Evolutionary conservation across 805 yeast species (phyloP), one percentile per base, ranked within the genome.

Genomic region (Starmerella stellata): DNA sequence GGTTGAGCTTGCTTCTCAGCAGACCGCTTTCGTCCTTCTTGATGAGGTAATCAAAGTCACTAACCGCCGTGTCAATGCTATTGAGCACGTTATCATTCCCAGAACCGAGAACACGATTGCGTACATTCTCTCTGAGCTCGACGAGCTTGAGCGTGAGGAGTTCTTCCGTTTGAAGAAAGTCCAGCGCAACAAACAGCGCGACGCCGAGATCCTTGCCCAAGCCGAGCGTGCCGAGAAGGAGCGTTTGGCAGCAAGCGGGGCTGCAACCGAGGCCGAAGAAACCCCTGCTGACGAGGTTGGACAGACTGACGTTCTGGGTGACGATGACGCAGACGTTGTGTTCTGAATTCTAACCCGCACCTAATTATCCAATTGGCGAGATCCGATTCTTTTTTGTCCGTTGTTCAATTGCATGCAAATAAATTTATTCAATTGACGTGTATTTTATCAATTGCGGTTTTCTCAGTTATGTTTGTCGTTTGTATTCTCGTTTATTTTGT

Each of bases 21-120:
- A 87, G 59, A 87, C 96, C 4, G 96, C 96, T 2, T 87, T 87
- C 57, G 82, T 90, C 40, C 87, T 87, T 49, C 70, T 87, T 53
- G 98, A 90, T 62, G 98, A 87, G 60, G 98, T 87, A 42, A 90
- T 87, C 59, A 90, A 90, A 60, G 95, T 90, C 44, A 87, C 98
- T 39, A 87, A 87, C 62, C 74, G 98, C 65, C 80, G 98, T 69
- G 98, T 87, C 54, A 87, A 87, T 58, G 96, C 98, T 45, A 87
- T 87, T 60, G 98, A 87, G 64, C 96, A 87, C 55, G 96, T 87
- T 34, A 85, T 87, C 52, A 87, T 87, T 44, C 98, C 98, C 50
- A 73, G 96, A 62, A 90, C 96, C 2, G 95, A 90, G 60, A 87
- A 87, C 62, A 87, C 98, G 21, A 87, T 87, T 53, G 64, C 69